phyloP scores from a whole-genome alignment of 192 early-diverging fungal genomes.

The Podila minutissima region DNA sequence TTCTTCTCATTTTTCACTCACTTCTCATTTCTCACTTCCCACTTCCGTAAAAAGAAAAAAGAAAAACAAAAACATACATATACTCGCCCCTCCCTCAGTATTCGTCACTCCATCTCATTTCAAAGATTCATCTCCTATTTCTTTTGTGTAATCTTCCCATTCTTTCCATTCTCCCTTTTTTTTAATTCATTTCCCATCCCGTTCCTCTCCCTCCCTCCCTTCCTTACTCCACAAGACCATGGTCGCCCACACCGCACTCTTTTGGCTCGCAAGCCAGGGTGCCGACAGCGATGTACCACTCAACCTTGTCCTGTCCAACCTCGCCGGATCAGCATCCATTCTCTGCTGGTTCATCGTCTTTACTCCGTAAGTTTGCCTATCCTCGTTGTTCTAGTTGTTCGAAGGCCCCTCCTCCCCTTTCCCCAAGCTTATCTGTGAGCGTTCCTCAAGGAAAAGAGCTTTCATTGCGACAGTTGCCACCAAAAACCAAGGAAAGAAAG shows the following conservation, averaged over 20 bases:
- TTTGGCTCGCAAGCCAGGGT: slow-evolving; percentile 47
- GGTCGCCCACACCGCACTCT: slow-evolving; percentile 37
- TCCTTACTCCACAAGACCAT: slow-evolving; percentile 8
- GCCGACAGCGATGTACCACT: slow-evolving; percentile 6
- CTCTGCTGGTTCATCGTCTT: slow-evolving; percentile 85
- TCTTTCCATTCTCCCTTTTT: neutral
- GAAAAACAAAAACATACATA: too few relatives aligned
- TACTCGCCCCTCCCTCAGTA: too few relatives aligned
- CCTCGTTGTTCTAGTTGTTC: neutral
- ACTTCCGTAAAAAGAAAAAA: too few relatives aligned
- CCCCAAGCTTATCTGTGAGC: too few relatives aligned
- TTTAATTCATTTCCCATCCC: neutral
- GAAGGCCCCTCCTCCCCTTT: neutral
- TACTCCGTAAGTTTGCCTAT: slow-evolving; percentile 69
- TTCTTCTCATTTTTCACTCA: too few relatives aligned
- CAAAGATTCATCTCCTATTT: too few relatives aligned
- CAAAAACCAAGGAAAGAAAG: neutral
- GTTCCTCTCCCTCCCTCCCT: neutral
- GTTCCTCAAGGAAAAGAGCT: too few relatives aligned
- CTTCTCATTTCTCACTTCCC: too few relatives aligned
- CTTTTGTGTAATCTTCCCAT: too few relatives aligned
- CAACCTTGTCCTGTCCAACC: slow-evolving; percentile 58
- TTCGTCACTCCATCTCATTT: too few relatives aligned
- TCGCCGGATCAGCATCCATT: slow-evolving; percentile 74
- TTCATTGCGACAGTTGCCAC: slow-evolving; percentile 9